Conservation (phyloP, 345 rosid genomes). For the Eucalyptus marginata region DNA sequence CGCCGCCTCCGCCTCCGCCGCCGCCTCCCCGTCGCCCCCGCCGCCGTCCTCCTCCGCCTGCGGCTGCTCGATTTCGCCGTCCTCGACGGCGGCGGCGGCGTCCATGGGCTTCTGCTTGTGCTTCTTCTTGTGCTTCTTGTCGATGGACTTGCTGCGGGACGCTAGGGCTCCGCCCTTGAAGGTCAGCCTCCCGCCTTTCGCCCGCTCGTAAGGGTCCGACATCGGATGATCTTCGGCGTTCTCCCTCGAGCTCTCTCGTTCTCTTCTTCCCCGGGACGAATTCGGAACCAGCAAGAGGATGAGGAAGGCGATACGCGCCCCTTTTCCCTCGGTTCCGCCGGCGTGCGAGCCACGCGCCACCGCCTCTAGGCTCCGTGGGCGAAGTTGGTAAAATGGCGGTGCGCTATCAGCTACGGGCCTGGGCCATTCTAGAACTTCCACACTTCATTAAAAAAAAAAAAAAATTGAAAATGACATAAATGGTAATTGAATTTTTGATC, state of each 20-base stretch:
- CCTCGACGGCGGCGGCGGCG: not conserved
- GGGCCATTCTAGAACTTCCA: not conserved
- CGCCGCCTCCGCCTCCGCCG: not conserved
- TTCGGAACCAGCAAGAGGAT: not conserved
- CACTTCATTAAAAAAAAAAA: not conserved
- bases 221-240: not conserved
- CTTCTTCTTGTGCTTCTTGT: constrained; percentile 56
- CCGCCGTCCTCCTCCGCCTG: not conserved
- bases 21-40: not conserved
- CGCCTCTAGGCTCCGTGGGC: not conserved
- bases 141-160: constrained; percentile 45
- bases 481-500: rapidly evolving
- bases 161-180: constrained; percentile 80
- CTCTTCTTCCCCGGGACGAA: not conserved
- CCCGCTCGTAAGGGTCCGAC: constrained; percentile 74
- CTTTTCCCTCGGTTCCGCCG: not conserved
- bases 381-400: not conserved
- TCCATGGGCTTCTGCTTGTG: constrained; percentile 6
- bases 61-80: not conserved
- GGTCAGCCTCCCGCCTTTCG: constrained; percentile 52
- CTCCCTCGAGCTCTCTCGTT: not conserved
- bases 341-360: not conserved
- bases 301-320: not conserved
- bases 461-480: too few species aligned
- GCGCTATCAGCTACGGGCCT: not conserved